Conservation (phyloP, 805 yeast genomes). For the Candida corydali region DNA sequence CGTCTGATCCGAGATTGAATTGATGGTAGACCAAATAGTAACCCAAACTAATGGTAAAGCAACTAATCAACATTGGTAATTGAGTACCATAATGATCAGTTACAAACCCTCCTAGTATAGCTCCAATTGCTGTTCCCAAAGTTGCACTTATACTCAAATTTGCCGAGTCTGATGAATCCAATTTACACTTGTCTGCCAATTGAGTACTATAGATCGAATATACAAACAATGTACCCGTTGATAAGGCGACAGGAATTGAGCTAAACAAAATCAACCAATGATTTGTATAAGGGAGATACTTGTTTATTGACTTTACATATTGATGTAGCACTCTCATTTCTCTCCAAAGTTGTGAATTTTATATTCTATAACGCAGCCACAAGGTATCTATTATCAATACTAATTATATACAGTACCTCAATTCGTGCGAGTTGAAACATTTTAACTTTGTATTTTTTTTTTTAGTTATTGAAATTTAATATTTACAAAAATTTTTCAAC, state of each 20-base stretch:
- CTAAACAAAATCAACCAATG: slow-evolving; percentile 22
- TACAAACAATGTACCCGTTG: slow-evolving; percentile 31
- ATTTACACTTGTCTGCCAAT: slow-evolving; percentile 25
- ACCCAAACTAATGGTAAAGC: slow-evolving; percentile 20
- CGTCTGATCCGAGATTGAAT: slow-evolving; percentile 17
- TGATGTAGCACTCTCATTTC: slow-evolving; percentile 14
- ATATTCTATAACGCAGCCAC: background rate
- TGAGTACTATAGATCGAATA: slow-evolving; percentile 31
- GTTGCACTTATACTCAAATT: slow-evolving; percentile 29
- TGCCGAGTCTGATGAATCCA: slow-evolving; percentile 24
- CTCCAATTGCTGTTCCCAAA: slow-evolving; percentile 30
- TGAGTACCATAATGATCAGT: slow-evolving; percentile 33
- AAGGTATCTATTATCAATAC: background rate
- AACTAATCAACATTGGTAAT: slow-evolving; percentile 26
- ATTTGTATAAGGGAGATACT: slow-evolving; percentile 21
- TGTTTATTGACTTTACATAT: slow-evolving; percentile 14
- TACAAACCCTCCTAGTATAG: slow-evolving; percentile 26
- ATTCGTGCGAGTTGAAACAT: background rate
- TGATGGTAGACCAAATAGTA: slow-evolving; percentile 24
- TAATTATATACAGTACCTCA: background rate
- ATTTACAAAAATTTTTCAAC: slow-evolving; percentile 9
- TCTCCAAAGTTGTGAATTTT: too few species aligned
- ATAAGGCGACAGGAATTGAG: slow-evolving; percentile 29
- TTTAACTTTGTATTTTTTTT: background rate
- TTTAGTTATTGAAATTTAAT: background rate